Percentiles rank a stretch among this genome's conserved stretches.
Evolutionary conservation across 2,329 filamentous ascomycete genomes (phyloP).

Genomic region (Xylariales sp.): DNA sequence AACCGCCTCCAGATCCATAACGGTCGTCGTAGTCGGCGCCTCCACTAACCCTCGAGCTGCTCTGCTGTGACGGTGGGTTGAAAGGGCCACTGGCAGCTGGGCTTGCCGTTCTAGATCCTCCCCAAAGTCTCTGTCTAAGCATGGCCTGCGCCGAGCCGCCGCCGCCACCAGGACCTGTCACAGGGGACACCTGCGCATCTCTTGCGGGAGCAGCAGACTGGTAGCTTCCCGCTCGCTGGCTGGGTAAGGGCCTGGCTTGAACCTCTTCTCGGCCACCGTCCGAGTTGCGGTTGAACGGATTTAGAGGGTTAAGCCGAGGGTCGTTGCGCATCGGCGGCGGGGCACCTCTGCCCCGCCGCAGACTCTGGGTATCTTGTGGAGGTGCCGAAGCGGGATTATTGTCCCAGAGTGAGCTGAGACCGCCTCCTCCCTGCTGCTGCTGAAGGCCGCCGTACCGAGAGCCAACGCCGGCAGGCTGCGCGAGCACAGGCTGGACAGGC

Average conservation of each 20-base stretch:
- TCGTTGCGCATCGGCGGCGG: constrained; percentile 24
- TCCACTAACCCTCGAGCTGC: constrained; percentile 22
- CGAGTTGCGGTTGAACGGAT: constrained; percentile 26
- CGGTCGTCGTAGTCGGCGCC: constrained; percentile 39
- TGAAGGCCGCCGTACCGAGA: constrained; percentile 47
- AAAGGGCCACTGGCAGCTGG: constrained; percentile 45
- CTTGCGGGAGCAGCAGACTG: constrained; percentile 44
- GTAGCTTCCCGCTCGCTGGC: constrained; percentile 70
- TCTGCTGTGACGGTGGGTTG: constrained; percentile 34
- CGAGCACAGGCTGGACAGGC: constrained; percentile 48
- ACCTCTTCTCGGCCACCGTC: constrained; percentile 29
- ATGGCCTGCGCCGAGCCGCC: constrained; percentile 71
- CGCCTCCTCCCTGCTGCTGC: constrained; percentile 30
- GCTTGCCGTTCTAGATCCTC: constrained; percentile 54
- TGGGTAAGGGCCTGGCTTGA: constrained; percentile 60
- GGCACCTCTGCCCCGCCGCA: constrained; percentile 38
- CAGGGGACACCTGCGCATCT: constrained; percentile 27
- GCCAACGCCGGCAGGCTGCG: constrained; percentile 44
- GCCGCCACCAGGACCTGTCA: constrained; percentile 30
- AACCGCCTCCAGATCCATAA: constrained; percentile 38
- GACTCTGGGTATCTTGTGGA: constrained; percentile 36
- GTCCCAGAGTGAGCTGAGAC: constrained; percentile 57
- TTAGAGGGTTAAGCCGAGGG: constrained; percentile 28
- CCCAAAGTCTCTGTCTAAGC: constrained; percentile 75
- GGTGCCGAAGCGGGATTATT: constrained; percentile 31